Conservation (phyloP, 805 yeast species). For the Zygosaccharomyces lentus region DNA sequence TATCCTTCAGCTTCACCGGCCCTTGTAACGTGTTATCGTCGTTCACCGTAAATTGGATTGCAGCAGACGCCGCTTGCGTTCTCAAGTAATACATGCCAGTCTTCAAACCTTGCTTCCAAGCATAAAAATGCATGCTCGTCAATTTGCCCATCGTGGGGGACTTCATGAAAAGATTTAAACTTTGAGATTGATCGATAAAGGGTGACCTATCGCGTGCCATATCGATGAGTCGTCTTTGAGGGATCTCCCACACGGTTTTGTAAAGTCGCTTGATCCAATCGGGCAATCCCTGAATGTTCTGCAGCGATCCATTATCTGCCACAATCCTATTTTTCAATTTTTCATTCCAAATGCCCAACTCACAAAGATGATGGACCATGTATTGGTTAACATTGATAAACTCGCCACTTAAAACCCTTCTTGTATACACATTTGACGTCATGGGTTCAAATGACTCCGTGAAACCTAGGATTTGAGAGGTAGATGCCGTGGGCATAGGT, state of each 20-base stretch:
- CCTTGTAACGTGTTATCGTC: slow-evolving; percentile 37
- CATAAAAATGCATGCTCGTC: slow-evolving; percentile 97
- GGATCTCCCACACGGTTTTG: slow-evolving; percentile 94
- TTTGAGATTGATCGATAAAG: slow-evolving; percentile 87
- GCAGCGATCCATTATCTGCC: slow-evolving; percentile 79
- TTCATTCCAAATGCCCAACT: slow-evolving; percentile 77
- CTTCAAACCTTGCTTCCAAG: slow-evolving; percentile 97
- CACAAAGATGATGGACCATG: slow-evolving; percentile 74
- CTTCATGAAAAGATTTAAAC: slow-evolving; percentile 81
- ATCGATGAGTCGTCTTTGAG: slow-evolving; percentile 80
- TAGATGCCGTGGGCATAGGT: slow-evolving; percentile 98
- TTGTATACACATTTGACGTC: slow-evolving; percentile 85
- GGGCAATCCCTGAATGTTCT: slow-evolving; percentile 69
- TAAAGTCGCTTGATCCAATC: slow-evolving; percentile 69
- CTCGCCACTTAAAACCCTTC: slow-evolving; percentile 91
- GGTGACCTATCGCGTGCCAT: slow-evolving; percentile 80
- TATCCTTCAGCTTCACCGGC: slow-evolving; percentile 7
- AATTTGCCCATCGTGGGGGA: slow-evolving; percentile 95
- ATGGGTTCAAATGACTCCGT: slow-evolving; percentile 96
- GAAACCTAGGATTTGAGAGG: slow-evolving; percentile 91
- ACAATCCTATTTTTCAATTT: slow-evolving; percentile 74
- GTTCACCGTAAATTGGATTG: slow-evolving; percentile 84
- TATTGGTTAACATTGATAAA: slow-evolving; percentile 89
- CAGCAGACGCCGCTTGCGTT: slow-evolving; percentile 96
- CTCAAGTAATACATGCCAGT: slow-evolving; percentile 98